These are phyloP conservation scores for Sphagnum contortum DNA, from an alignment of 225 moss, liverwort and hornwort species.

Conservation along the genomic window DNA sequence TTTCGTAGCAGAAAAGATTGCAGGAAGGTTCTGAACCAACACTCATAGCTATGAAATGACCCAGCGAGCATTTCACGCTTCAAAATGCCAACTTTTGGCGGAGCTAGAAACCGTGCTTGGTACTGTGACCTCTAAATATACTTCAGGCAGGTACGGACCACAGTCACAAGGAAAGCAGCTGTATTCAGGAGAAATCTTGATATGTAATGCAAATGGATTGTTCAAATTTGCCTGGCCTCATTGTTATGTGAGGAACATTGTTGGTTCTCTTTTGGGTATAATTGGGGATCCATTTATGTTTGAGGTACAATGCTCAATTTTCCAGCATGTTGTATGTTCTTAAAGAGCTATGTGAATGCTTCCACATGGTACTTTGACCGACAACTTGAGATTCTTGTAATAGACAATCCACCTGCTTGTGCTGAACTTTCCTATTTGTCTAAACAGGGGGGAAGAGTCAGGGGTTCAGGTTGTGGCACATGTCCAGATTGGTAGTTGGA, in stretches of 20 bases:
- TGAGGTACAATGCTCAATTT: too few relatives aligned
- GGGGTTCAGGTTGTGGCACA: neutral
- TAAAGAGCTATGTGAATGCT: too few relatives aligned
- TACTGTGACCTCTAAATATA: too few relatives aligned
- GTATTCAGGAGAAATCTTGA: slow-evolving; percentile 11
- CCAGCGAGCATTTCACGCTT: too few relatives aligned
- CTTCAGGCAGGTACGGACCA: slow-evolving; percentile 64
- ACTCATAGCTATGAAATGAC: too few relatives aligned
- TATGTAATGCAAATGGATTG: slow-evolving; percentile 6
- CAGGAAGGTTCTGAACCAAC: too few relatives aligned
- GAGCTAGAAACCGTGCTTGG: too few relatives aligned
- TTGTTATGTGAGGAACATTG: slow-evolving; percentile 34
- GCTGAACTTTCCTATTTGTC: neutral
- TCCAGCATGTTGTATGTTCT: too few relatives aligned
- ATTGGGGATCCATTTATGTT: slow-evolving; percentile 33
- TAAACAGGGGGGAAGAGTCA: neutral
- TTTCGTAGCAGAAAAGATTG: too few relatives aligned
- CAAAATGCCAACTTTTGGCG: too few relatives aligned
- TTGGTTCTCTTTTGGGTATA: slow-evolving; percentile 40
- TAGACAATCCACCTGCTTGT: neutral
- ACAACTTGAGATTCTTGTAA: slow-evolving; percentile 89
- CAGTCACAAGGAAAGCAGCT: slow-evolving; percentile 13
- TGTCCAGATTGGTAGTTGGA: too few relatives aligned
- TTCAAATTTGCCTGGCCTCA: slow-evolving; percentile 14
- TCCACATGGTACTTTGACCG: slow-evolving; percentile 74